These are phyloP conservation scores for Cyclocybe cylindracea DNA, from an alignment of 768 basidiomycete species.

Conservation along the genomic window DNA sequence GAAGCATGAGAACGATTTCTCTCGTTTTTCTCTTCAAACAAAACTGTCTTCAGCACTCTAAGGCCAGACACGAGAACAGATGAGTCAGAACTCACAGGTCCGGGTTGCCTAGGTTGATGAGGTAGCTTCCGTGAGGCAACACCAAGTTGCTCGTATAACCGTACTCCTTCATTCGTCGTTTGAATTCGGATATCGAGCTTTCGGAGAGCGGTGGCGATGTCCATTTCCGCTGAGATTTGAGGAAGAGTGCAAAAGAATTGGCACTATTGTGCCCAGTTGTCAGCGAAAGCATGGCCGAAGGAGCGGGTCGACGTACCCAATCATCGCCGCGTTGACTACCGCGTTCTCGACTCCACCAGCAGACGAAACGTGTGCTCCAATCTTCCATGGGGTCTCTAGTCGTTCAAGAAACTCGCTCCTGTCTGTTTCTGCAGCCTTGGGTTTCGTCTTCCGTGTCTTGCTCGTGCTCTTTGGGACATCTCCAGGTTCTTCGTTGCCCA, in stretches of 20 bases:
- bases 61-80: too few relatives aligned
- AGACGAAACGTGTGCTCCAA: slow-evolving; percentile 85
- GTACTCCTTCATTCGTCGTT: slow-evolving; percentile 56
- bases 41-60: background rate
- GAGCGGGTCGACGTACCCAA: slow-evolving; percentile 51
- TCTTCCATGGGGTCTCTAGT: slow-evolving; percentile 52
- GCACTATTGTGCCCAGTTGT: slow-evolving; percentile 46
- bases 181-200: slow-evolving; percentile 58
- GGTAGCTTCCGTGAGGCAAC: slow-evolving; percentile 83
- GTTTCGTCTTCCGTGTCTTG: slow-evolving; percentile 11
- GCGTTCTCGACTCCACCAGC: slow-evolving; percentile 80
- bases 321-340: slow-evolving; percentile 65
- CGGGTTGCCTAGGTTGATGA: slow-evolving; percentile 84
- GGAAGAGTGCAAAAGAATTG: slow-evolving; percentile 81
- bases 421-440: slow-evolving; percentile 14
- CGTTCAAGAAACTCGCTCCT: slow-evolving; percentile 28
- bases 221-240: slow-evolving; percentile 88
- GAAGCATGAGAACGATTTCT: slow-evolving; percentile 78
- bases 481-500: background rate
- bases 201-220: slow-evolving; percentile 56
- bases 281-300: background rate
- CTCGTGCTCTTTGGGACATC: background rate
- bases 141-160: slow-evolving; percentile 64
- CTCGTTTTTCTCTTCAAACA: slow-evolving; percentile 54
- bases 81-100: slow-evolving; percentile 52